Evolutionary conservation across 345 rosid species (phyloP).

Genomic region (Noccaea bulbosa): DNA sequence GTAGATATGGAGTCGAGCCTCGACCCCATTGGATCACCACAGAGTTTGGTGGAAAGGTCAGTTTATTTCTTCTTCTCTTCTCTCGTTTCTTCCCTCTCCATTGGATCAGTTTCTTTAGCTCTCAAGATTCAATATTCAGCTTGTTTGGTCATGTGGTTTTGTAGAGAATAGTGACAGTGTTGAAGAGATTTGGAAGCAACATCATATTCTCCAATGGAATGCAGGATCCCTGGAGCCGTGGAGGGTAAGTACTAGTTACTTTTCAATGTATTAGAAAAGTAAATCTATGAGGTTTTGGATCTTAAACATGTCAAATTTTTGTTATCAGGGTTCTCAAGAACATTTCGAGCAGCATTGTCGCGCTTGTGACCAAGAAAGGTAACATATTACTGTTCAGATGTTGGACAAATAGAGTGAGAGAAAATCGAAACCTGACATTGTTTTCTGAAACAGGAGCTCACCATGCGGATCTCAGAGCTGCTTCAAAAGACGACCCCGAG

Average conservation of each 20-base stretch:
- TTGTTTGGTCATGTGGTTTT: constrained; percentile 2
- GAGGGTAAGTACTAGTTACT: constrained; percentile 57
- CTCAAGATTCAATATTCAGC: background rate
- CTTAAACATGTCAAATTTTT: background rate
- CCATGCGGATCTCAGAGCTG: constrained; percentile 65
- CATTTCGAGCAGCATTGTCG: constrained; percentile 66
- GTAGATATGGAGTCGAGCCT: constrained; percentile 58
- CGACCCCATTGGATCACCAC: constrained; percentile 83
- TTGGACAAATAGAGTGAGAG: background rate
- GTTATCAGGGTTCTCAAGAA: constrained; percentile 62
- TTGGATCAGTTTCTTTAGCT: background rate
- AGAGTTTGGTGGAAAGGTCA: constrained; percentile 71
- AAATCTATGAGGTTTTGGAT: background rate
- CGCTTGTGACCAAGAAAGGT: constrained; percentile 71
- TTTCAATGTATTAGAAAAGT: background rate
- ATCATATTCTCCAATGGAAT: constrained; percentile 78
- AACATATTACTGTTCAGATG: background rate
- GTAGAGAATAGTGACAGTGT: constrained; percentile 56
- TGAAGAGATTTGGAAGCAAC: constrained; percentile 69
- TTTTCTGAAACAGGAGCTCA: constrained; percentile 60
- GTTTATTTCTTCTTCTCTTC: constrained; percentile 20
- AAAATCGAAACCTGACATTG: background rate
- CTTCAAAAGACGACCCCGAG: constrained; percentile 59
- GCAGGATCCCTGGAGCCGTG: constrained; percentile 88
- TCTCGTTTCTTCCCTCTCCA: background rate